phyloP scores from a whole-genome alignment of 129 eudicot genomes.

The Kitagawia praeruptora region DNA sequence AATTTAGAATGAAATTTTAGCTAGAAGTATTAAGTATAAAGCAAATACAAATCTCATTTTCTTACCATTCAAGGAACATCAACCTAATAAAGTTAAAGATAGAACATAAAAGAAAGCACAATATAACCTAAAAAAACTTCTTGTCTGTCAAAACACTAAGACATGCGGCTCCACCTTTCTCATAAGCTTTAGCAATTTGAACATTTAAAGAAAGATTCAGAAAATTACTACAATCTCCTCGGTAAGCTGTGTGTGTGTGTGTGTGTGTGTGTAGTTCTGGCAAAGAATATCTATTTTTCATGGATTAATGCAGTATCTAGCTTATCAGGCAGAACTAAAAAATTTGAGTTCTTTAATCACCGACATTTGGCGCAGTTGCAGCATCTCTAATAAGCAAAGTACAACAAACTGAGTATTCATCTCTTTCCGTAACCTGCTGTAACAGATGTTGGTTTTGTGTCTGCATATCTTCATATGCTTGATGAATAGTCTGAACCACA shows the following conservation, averaged over 20 bases:
- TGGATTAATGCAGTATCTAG: not conserved
- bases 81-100: not conserved
- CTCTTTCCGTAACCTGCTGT: slow-evolving; percentile 91
- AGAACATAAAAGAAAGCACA: not conserved
- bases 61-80: not conserved
- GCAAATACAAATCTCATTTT: not conserved
- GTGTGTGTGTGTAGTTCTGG: not conserved
- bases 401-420: no score
- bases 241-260: no score
- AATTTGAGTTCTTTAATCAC: not conserved
- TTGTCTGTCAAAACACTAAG: slow-evolving; percentile 90
- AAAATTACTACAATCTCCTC: not conserved
- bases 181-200: slow-evolving; percentile 87
- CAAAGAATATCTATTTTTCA: not conserved
- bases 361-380: no score
- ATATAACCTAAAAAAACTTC: slow-evolving; percentile 78
- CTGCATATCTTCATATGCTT: slow-evolving; percentile 99
- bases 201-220: slow-evolving; percentile 42
- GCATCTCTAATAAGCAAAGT: no score
- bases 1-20: not conserved
- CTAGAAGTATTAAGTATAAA: not conserved
- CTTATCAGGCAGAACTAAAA: not conserved
- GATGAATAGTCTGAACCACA: slow-evolving; percentile 74
- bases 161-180: slow-evolving; percentile 99
- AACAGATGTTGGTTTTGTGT: slow-evolving; percentile 80